Evolutionary conservation across 1,284 basidiomycete genomes (phyloP), one percentile per base, ranked within the genome.

Genomic region (Pholiota adiposa): DNA sequence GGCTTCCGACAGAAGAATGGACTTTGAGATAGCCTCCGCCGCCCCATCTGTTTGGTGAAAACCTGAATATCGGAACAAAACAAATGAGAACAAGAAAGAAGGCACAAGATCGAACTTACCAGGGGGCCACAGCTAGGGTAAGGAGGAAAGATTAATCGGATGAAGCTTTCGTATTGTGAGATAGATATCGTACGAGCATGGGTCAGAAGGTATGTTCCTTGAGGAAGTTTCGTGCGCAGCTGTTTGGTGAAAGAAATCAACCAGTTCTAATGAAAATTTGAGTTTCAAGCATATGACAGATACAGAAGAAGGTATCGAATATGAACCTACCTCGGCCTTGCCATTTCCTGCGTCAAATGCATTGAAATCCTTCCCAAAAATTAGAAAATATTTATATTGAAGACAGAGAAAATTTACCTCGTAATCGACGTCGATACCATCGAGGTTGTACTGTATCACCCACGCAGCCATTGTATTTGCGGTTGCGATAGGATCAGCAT

Each of bases 1-100:
- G 65, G 64, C 69, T 77, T 9, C 88, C 88, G 25, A 89, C 87
- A 6, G 73, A 68, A 50, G 73, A 59, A 70, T 89, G 73, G 21
- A 87, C 82, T 51, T 75, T 79, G 29, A 88, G 76, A 69, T 89
- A 89, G 8, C 82, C 87, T 56, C 87, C 87, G 14, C 81, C 83
- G 23, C 77, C 73, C 74, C 79, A 86, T 46, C 65, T 70, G 50
- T 64, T 75, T 6, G 82, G 79, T 19, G 81, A 76, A 73, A 86
- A 86, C 82, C 82, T 82, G 59, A 19, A 52, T 48, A 51, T 49
- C 44, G 44, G 44, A 23, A 43, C 58, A 38, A 38, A 23, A 43
- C 58, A 38, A 38, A 48, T 56, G 48, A 56, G 43, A 31, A 54
- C 58, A 25, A 58, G 27, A 51, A 16, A 33, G 38, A 25, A 55